Conservation (phyloP, 306 rosid species). For the Lotus japonicus region DNA sequence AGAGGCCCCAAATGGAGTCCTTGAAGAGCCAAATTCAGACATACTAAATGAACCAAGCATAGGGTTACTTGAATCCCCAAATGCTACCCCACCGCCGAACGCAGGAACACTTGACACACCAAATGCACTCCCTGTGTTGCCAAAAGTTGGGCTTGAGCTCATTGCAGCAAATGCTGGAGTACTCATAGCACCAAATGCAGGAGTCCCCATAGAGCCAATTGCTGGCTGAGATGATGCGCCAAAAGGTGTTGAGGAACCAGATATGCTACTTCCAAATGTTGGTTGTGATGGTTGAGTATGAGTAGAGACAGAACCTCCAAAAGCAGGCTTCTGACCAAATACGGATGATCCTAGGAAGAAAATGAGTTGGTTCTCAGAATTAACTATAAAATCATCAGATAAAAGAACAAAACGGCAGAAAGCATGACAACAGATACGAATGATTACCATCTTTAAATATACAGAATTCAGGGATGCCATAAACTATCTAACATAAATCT, state of each 20-base stretch:
- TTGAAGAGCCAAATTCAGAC: too few species aligned
- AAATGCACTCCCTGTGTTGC: constrained; percentile 51
- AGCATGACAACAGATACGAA: constrained; percentile 2
- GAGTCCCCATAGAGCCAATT: not conserved
- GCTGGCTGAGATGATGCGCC: too few species aligned
- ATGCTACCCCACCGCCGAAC: constrained; percentile 58
- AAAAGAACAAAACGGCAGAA: not conserved
- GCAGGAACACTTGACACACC: constrained; percentile 48
- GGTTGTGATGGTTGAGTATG: not conserved
- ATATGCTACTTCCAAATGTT: not conserved
- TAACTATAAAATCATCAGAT: too few species aligned
- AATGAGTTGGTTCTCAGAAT: constrained; percentile 12
- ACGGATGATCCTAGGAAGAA: not conserved
- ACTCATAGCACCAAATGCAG: constrained; percentile 53
- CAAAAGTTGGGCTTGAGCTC: constrained; percentile 49
- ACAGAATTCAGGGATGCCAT: not conserved
- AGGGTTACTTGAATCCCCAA: too few species aligned
- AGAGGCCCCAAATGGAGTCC: too few species aligned
- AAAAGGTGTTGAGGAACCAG: too few species aligned
- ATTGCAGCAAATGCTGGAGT: too few species aligned
- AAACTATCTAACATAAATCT: not conserved
- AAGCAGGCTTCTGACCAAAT: too few species aligned
- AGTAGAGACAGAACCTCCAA: constrained; percentile 12
- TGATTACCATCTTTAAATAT: not conserved
- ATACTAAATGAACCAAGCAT: too few species aligned